These are phyloP conservation scores for Trypanosoma cruzi DNA, from an alignment of 208 protist genomes.

Conservation along the genomic window DNA sequence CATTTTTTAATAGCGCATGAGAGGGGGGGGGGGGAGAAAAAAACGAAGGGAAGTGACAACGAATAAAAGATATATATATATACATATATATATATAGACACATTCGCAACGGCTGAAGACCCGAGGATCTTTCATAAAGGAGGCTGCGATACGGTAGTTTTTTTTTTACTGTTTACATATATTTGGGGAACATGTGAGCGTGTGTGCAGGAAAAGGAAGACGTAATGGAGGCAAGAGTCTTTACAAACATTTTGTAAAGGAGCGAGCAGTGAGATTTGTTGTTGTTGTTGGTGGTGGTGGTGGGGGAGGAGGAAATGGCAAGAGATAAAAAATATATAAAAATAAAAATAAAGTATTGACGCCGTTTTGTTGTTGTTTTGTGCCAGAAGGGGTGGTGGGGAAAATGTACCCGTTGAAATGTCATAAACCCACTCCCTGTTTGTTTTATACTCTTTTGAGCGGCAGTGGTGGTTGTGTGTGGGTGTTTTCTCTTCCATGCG, in stretches of 20 bases:
- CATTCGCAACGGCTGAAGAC: not conserved
- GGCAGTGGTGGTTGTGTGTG: not conserved
- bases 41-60: not conserved
- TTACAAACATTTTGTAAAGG: not conserved
- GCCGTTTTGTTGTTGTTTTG: too few species aligned
- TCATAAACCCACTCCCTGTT: not conserved
- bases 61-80: constrained; percentile 10
- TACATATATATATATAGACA: not conserved
- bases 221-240: not conserved
- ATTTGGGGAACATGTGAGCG: not conserved
- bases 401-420: not conserved
- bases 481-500: not conserved
- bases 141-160: not conserved
- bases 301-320: not conserved
- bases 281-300: not conserved
- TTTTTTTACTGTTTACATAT: not conserved
- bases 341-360: not conserved
- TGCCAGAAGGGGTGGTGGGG: not conserved
- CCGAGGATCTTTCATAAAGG: not conserved
- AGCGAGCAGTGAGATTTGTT: not conserved
- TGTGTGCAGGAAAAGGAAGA: not conserved
- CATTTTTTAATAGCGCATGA: constrained; percentile 4
- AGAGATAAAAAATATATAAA: not conserved
- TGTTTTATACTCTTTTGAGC: not conserved
- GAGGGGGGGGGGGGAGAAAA: not conserved